A percentile compares a stretch with the other conserved stretches of the same genome.
phyloP scores from a whole-genome alignment of 371 early-diverging fungal species.

The Dichotomocladium elegans region DNA sequence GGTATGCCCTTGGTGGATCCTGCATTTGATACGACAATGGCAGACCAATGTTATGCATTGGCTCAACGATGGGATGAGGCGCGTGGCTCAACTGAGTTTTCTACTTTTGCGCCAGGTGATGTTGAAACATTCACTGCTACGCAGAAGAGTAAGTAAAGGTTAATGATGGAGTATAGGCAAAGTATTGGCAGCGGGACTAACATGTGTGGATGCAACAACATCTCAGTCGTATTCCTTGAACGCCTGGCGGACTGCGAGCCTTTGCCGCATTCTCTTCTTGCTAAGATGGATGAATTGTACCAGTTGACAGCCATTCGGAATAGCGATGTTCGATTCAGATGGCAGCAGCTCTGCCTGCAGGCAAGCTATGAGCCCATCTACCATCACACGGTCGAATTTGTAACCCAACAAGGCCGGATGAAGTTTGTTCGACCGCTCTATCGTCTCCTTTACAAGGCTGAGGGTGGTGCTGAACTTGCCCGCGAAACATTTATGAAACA shows the following conservation, averaged over 20 bases:
- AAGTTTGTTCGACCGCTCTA: slow-evolving; percentile 88
- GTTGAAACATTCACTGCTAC: slow-evolving; percentile 62
- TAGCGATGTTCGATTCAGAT: slow-evolving; percentile 84
- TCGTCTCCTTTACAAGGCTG: slow-evolving; percentile 57
- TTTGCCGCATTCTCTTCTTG: slow-evolving; percentile 59
- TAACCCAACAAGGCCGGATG: slow-evolving; percentile 91
- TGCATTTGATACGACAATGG: slow-evolving; percentile 81
- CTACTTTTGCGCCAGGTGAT: slow-evolving; percentile 56
- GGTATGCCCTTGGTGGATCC: slow-evolving; percentile 92
- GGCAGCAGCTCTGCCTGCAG: slow-evolving; percentile 81
- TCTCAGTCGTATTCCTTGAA: slow-evolving; percentile 80
- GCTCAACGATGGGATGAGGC: slow-evolving; percentile 74
- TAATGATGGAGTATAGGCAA: neutral
- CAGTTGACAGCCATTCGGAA: slow-evolving; percentile 67
- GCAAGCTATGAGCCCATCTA: slow-evolving; percentile 75
- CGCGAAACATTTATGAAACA: slow-evolving; percentile 74
- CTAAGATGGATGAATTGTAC: slow-evolving; percentile 73
- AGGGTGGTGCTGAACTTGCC: slow-evolving; percentile 74
- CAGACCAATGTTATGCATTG: slow-evolving; percentile 74
- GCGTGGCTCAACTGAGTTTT: slow-evolving; percentile 39
- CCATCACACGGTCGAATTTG: slow-evolving; percentile 71
- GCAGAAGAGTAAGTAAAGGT: slow-evolving; percentile 64
- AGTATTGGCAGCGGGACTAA: too few relatives aligned
- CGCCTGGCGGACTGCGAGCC: slow-evolving; percentile 63
- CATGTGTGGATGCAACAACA: neutral